Evolutionary conservation across 106 monocot genomes (phyloP), one percentile per base, ranked within the genome.

Genomic region (Amphibolis antarctica): DNA sequence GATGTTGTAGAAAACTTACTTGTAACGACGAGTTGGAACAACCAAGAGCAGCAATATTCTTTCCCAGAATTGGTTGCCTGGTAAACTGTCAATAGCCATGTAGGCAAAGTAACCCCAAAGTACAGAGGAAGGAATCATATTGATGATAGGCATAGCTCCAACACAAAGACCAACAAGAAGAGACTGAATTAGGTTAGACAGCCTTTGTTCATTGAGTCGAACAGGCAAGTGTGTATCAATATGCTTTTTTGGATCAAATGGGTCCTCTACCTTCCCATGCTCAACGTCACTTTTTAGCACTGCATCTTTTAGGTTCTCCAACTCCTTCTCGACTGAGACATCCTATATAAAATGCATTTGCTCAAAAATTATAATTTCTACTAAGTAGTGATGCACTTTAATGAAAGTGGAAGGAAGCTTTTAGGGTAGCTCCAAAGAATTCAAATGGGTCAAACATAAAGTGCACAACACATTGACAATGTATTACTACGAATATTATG

Each of bases 41-140:
- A 96, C 67, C 63, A 96, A 86, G 4, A 96, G 78, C 68, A 96
- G 81, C 29, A 86, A 55, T 26, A 86, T 50, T 51, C 89, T 80
- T 55, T 96, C 89, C 86, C 86, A 96, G 76, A 96, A 96, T 43
- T 96, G 94, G 46, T 86, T 96, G 26, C 94, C 94, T 28, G 84
- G 85, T 59, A 96, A 83, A 50, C 89, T 86, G 28, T 96, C 94
- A 24, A 86, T 80, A 46, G 94, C 89, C 94, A 96, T 89, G 71
- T 86, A 96, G 27, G 94, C 94, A 46, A 94, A 89, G 62, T 89
- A 94, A 5, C 93, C 93, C 93, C 93, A 94, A 15, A 94, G 81
- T 54, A 89, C 89, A 1, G 94, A 94, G 60, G 89, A 84, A 4
- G 94, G 94, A 54, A 94, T 89, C 84, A 58, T 82, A 72, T 71